A percentile compares a stretch with the other conserved stretches of the same genome.
Evolutionary conservation across 306 rosid species (phyloP).

Genomic region (Vigna trinervia): DNA sequence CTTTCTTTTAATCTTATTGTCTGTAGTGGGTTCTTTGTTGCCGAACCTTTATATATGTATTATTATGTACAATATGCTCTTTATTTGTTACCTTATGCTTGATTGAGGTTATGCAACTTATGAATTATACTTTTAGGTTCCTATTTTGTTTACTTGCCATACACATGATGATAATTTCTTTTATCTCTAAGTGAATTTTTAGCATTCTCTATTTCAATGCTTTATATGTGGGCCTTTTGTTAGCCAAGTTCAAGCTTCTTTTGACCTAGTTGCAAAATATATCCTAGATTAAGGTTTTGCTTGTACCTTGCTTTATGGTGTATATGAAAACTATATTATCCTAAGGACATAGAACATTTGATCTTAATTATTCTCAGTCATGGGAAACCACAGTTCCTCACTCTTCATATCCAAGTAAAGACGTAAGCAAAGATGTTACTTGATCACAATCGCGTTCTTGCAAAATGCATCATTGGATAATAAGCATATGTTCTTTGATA

Average conservation of each 20-base stretch:
- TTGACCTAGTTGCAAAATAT: slow-evolving; percentile 19
- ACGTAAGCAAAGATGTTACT: slow-evolving; percentile 3
- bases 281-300: slow-evolving; percentile 23
- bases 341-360: slow-evolving; percentile 7
- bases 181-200: slow-evolving; percentile 7
- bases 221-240: slow-evolving; percentile 22
- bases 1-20: slow-evolving; percentile 1
- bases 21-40: slow-evolving; percentile 10
- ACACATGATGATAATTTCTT: slow-evolving; percentile 7
- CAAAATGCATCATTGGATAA: slow-evolving; percentile 18
- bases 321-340: slow-evolving; percentile 9
- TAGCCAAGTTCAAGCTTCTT: slow-evolving; percentile 27
- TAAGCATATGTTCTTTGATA: slow-evolving; percentile 13
- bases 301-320: slow-evolving; percentile 2
- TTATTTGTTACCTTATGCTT: not conserved
- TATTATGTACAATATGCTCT: slow-evolving; percentile 9
- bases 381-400: slow-evolving; percentile 3
- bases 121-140: not conserved
- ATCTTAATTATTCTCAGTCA: slow-evolving; percentile 10
- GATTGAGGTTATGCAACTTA: slow-evolving; percentile 18
- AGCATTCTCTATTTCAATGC: slow-evolving; percentile 18
- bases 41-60: slow-evolving; percentile 12
- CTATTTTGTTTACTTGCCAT: not conserved
- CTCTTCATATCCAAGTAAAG: slow-evolving; percentile 2
- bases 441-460: not conserved